Conservation (phyloP, 2,329 filamentous ascomycete genomes). For the Colletotrichum sp. region DNA sequence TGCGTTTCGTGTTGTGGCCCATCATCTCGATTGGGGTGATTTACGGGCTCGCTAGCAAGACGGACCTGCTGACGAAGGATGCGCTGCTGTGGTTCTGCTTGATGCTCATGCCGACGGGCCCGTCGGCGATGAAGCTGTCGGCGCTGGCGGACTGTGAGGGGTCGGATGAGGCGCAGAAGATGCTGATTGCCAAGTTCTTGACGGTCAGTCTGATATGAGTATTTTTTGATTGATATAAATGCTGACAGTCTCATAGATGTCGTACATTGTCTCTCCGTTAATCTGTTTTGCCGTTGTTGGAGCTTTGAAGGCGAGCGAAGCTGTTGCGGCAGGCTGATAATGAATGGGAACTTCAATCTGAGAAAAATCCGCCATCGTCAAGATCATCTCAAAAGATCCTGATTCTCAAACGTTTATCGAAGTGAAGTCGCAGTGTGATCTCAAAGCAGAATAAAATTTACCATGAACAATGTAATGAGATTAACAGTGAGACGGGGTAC, state of each 20-base stretch:
- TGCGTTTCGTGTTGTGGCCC: constrained; percentile 69
- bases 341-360: too few species aligned
- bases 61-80: constrained; percentile 56
- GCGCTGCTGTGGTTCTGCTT: constrained; percentile 69
- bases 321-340: background rate
- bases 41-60: constrained; percentile 58
- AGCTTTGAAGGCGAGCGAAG: constrained; percentile 7
- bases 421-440: too few species aligned
- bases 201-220: too few species aligned
- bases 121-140: constrained; percentile 52
- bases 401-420: too few species aligned
- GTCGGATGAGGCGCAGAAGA: constrained; percentile 41
- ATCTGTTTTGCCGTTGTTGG: constrained; percentile 17
- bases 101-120: constrained; percentile 53
- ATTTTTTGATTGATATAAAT: too few species aligned
- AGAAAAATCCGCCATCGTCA: too few species aligned
- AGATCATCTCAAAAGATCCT: too few species aligned
- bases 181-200: constrained; percentile 48
- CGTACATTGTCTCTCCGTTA: constrained; percentile 12
- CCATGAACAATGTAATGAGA: background rate
- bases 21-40: constrained; percentile 51
- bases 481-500: too few species aligned
- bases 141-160: constrained; percentile 49
- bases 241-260: background rate
- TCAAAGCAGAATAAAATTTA: too few species aligned